phyloP scores from a whole-genome alignment of 257 asterid species.

The Capsicum chinense region DNA sequence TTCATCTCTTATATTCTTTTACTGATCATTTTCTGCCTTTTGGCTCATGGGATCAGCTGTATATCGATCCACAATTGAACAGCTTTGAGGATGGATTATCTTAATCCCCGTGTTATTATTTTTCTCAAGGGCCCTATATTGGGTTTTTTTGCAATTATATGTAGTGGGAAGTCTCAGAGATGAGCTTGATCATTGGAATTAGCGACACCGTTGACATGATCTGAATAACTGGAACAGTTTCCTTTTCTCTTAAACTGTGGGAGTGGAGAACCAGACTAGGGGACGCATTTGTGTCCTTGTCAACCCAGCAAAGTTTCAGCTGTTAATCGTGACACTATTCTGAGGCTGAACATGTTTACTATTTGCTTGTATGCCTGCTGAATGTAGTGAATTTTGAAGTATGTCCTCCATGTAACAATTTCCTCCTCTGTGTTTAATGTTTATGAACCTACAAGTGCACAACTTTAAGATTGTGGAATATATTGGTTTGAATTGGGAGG shows the following conservation, averaged over 20 bases:
- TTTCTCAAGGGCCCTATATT: constrained; percentile 26
- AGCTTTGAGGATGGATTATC: constrained; percentile 23
- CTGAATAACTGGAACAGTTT: neutral
- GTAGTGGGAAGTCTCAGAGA: constrained; percentile 18
- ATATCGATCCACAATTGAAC: constrained; percentile 5
- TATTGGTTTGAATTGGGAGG: constrained; percentile 9
- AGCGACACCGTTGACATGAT: constrained; percentile 2
- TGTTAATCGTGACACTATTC: constrained; percentile 11
- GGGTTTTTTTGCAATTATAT: constrained; percentile 20
- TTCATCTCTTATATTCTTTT: constrained; percentile 25
- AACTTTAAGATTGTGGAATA: neutral
- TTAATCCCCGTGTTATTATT: constrained; percentile 14
- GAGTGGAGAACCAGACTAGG: constrained; percentile 8
- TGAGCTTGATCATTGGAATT: constrained; percentile 16
- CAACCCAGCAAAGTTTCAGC: constrained; percentile 15
- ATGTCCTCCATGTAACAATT: neutral
- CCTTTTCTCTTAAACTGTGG: neutral
- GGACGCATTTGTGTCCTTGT: neutral
- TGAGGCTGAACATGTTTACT: neutral
- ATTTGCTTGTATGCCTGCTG: constrained; percentile 24
- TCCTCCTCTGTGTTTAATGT: neutral
- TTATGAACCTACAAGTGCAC: neutral
- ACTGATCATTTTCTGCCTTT: constrained; percentile 24
- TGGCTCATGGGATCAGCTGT: constrained; percentile 27
- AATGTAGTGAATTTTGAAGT: constrained; percentile 24